phyloP scores from a whole-genome alignment of 2,329 filamentous ascomycete species.

The Claviceps sp. region DNA sequence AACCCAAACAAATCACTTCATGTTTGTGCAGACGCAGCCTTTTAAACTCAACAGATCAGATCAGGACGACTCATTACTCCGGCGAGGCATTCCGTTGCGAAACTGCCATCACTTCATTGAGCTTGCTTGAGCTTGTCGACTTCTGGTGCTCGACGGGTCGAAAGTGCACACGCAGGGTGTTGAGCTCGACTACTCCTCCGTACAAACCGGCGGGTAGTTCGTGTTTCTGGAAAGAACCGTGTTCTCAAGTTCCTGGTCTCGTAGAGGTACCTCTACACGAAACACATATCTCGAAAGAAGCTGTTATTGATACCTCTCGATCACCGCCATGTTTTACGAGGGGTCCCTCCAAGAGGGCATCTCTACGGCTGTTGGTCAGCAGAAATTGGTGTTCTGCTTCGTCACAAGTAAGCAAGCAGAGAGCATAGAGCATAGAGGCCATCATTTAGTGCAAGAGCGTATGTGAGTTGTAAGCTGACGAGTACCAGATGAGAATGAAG shows the following conservation, averaged over 20 bases:
- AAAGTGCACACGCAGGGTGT: too few relatives aligned
- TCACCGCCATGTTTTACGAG: slow-evolving; percentile 57
- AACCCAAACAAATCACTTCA: too few relatives aligned
- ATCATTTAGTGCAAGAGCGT: background rate
- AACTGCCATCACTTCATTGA: background rate
- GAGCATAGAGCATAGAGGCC: background rate
- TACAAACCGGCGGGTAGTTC: too few relatives aligned
- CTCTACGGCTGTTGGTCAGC: slow-evolving; percentile 55
- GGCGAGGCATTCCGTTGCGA: too few relatives aligned
- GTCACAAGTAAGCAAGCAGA: slow-evolving; percentile 49
- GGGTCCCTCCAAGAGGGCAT: slow-evolving; percentile 76
- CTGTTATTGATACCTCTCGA: background rate
- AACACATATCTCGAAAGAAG: too few relatives aligned
- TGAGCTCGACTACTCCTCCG: too few relatives aligned
- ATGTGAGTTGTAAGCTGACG: slow-evolving; percentile 7
- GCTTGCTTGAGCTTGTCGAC: background rate
- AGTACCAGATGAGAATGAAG: slow-evolving; percentile 44
- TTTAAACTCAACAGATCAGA: too few relatives aligned
- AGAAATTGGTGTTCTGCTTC: slow-evolving; percentile 75
- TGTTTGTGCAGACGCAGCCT: too few relatives aligned
- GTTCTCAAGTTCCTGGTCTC: too few relatives aligned
- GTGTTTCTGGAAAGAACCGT: too few relatives aligned
- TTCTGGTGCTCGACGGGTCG: too few relatives aligned
- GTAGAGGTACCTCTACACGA: too few relatives aligned
- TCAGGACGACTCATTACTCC: background rate